phyloP scores from a whole-genome alignment of 2,329 filamentous ascomycete species.

The Colletotrichum sp. region DNA sequence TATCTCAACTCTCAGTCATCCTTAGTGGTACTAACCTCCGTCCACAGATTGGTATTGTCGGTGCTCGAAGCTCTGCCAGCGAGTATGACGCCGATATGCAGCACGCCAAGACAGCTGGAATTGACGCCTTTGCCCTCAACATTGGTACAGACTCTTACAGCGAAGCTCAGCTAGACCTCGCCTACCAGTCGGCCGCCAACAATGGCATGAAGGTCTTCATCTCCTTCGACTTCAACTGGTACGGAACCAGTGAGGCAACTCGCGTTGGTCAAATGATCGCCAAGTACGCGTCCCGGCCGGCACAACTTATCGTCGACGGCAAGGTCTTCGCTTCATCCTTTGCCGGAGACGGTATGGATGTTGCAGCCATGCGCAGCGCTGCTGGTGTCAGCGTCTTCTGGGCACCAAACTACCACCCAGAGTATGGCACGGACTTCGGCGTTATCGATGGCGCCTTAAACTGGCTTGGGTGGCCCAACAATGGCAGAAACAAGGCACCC shows the following conservation, averaged over 20 bases:
- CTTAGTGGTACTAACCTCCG: neutral
- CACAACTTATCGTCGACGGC: conserved; percentile 53
- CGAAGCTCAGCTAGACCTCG: conserved; percentile 50
- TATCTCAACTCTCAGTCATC: neutral
- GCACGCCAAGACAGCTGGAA: conserved; percentile 41
- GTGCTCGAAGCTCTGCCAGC: conserved; percentile 42
- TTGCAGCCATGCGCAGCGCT: conserved; percentile 43
- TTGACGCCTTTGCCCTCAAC: conserved; percentile 57
- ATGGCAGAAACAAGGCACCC: conserved; percentile 55
- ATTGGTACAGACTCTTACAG: conserved; percentile 50
- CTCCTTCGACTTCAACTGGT: conserved; percentile 63
- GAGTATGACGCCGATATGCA: conserved; percentile 54
- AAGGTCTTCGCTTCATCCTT: conserved; percentile 61
- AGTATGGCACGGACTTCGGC: conserved; percentile 37
- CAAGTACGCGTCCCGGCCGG: conserved; percentile 45
- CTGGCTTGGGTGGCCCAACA: conserved; percentile 52
- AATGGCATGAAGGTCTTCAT: conserved; percentile 59
- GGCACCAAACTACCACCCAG: conserved; percentile 55
- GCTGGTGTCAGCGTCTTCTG: conserved; percentile 51
- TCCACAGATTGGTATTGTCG: conserved; percentile 47
- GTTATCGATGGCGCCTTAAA: conserved; percentile 50
- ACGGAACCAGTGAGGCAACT: conserved; percentile 36
- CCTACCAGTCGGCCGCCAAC: conserved; percentile 53
- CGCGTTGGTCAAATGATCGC: conserved; percentile 50
- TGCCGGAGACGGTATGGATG: conserved; percentile 50